Base-by-base conservation (phyloP, 176 grass and related monocot species). In the Hordeum marinum region DNA sequence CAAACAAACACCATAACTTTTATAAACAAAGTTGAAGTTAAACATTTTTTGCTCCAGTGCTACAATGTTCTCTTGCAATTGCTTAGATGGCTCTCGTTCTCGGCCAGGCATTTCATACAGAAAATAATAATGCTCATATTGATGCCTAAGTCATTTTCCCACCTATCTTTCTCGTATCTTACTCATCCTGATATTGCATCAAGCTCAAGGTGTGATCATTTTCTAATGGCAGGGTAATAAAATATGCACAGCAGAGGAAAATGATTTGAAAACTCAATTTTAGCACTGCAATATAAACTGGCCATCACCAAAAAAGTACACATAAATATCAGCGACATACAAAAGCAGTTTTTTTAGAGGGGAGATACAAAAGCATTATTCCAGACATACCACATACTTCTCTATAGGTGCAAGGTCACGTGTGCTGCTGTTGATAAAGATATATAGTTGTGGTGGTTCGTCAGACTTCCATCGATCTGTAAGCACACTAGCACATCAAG, bases 341-440 rank as follows among this genome's bases (percentile, higher is more conserved):
- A 52, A 52, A 52, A 52, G 48, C 48, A 57, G 18, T 21, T 57
- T 57, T 57, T 9, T 3, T 57, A 3, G 52, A 21, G 52, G 20
- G 52, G 52, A 21, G 58, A 64, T 48, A 79, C 4, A 45, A 66
- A 74, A 74, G 35, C 15, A 90, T 79, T 83, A 5, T 78, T 45
- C 27, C 79, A 79, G 45, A 87, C 91, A 84, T 98, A 98, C 96
- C 96, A 92, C 83, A 46, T 95, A 98, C 88, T 94, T 95, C 91
- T 98, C 93, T 92, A 98, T 95, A 85, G 82, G 41, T 82, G 96
- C 85, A 88, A 98, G 93, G 71, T 95, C 96, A n/a, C 86, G 85
- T 8, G 93, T 98, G 81, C 96, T 95, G 79, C 93, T 89, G 85
- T 98, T 98, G 82, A 98, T 98, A 75, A 98, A 98, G 85, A 98